phyloP scores from a whole-genome alignment of 2,329 filamentous ascomycete genomes.

The Aureobasidium namibiae region DNA sequence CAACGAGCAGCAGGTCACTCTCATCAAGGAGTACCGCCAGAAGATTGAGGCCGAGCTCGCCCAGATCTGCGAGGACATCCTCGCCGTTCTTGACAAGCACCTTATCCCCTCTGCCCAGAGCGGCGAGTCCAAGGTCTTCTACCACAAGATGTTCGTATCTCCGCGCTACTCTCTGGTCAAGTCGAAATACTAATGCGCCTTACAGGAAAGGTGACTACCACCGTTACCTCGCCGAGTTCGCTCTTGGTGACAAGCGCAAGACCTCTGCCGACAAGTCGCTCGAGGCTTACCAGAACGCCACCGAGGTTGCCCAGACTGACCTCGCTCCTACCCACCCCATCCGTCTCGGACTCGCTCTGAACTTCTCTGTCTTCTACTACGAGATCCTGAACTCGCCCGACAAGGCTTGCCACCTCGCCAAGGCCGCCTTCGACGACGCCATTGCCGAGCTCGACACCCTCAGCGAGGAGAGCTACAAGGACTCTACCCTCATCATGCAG shows the following conservation, averaged over 20 bases:
- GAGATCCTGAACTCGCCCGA: conserved; percentile 98
- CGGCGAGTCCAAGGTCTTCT: conserved; percentile 98
- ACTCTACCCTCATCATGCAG: conserved; percentile 98
- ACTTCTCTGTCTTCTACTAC: conserved; percentile 99
- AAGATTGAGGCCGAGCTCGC: conserved; percentile 96
- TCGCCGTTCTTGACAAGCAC: conserved; percentile 88
- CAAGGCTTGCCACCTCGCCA: conserved; percentile 94
- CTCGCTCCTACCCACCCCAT: conserved; percentile 88
- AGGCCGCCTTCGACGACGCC: conserved; percentile 92
- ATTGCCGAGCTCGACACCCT: conserved; percentile 97
- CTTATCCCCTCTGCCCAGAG: conserved; percentile 89
- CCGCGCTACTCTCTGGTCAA: not conserved
- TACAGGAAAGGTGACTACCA: conserved; percentile 98
- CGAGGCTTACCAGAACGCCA: conserved; percentile 93
- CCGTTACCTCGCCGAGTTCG: conserved; percentile 97
- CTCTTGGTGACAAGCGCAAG: conserved; percentile 90
- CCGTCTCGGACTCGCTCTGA: conserved; percentile 82
- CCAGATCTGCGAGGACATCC: conserved; percentile 96
- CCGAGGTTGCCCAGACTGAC: conserved; percentile 82
- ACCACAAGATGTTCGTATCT: conserved; percentile 91
- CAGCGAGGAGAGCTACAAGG: conserved; percentile 98
- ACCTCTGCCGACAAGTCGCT: conserved; percentile 86
- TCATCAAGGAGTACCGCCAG: conserved; percentile 97
- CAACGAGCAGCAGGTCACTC: conserved; percentile 78
- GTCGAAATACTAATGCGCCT: conserved; percentile 6